Base-by-base conservation (phyloP, 768 basidiomycete species). In the Porpolomopsis calyptriformis region DNA sequence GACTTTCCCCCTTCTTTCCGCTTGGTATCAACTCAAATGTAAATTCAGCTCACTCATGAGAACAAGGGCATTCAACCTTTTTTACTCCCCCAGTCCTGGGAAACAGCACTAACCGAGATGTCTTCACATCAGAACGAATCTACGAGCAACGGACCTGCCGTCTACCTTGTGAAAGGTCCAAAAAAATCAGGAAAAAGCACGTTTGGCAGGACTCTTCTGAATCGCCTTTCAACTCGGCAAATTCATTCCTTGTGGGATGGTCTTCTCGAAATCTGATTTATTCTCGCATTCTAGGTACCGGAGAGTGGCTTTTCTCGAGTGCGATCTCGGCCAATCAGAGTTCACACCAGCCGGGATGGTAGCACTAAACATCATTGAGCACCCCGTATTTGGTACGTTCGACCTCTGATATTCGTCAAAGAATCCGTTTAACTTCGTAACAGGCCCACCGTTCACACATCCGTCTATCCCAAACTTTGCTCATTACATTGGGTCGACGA, bases 281-380 rank as follows among this genome's bases (percentile, higher is more conserved):
- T n/a, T n/a, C n/a, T n/a, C n/a, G n/a, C n/a, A n/a, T n/a, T n/a
- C n/a, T 48, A 89, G 85, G 23, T 88, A 87, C 64, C 69, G 70
- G 19, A 72, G 71, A n/a, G 89, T 97, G 2, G 93, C 91, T 0
- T 96, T 77, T 59, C 72, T 99, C 6, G 94, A 98, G 59, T 88
- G 86, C 49, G 94, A 99, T 63, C 55, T 88, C 3, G 94, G 94
- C 14, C 94, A 99, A 63, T 85, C 90, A 3, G 93, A 97, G 61
- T 94, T 97, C 58, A 83, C 85, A 1, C 82, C 88, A 1, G 81
- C 80, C 0, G 94, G 92, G 0, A 74, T 88, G 64, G 84, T 96
- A 10, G 76, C 88, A 0, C 64, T 99, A 23, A 83, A 80, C 58
- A 52, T 94, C 1, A 53, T 96, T 12, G 76, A 81, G 7, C 57